Conservation (phyloP, 2,329 filamentous ascomycete species). For the Cordyceps farinosa region DNA sequence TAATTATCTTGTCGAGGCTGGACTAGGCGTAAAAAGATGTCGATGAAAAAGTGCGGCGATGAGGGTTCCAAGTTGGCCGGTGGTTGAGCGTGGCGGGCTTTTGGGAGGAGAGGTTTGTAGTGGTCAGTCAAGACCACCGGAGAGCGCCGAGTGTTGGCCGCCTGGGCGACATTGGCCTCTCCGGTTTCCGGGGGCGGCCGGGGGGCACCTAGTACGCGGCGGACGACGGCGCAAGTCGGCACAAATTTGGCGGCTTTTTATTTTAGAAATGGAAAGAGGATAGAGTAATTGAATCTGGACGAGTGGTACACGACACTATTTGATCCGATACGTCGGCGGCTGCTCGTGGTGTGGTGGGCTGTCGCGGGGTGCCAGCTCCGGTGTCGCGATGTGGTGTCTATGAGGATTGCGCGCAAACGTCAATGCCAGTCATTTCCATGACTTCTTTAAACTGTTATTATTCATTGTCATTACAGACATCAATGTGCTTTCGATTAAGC, state of each 20-base stretch:
- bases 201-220: neutral
- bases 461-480: too few relatives aligned
- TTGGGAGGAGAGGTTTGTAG: neutral
- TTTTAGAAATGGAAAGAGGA: too few relatives aligned
- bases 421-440: neutral
- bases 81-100: neutral
- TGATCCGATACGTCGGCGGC: too few relatives aligned
- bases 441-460: too few relatives aligned
- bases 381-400: neutral
- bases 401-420: neutral
- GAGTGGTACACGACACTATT: too few relatives aligned
- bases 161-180: neutral
- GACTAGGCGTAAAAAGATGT: neutral
- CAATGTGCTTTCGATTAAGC: too few relatives aligned
- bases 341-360: too few relatives aligned
- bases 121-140: neutral
- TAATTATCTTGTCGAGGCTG: conserved; percentile 1
- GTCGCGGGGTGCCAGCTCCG: neutral
- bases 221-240: conserved; percentile 10
- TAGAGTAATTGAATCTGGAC: neutral
- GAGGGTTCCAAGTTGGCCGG: neutral
- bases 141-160: conserved; percentile 5
- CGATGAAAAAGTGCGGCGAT: neutral
- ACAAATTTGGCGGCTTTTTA: neutral
- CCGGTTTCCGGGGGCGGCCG: conserved; percentile 15